These are phyloP conservation scores for Linnemannia schmuckeri DNA, from an alignment of 192 early-diverging fungal genomes.

Conservation along the genomic window DNA sequence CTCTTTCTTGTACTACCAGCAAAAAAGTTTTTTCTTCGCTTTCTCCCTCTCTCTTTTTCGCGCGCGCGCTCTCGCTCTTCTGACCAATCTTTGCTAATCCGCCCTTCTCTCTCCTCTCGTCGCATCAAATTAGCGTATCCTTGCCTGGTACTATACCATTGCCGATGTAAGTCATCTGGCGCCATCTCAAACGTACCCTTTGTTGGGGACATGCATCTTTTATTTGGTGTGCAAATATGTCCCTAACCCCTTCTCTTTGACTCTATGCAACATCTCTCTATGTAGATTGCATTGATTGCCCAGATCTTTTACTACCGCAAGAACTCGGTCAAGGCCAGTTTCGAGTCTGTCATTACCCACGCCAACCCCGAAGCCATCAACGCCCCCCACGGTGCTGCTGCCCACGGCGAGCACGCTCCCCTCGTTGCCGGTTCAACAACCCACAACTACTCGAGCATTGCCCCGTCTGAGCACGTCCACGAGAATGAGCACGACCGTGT, in stretches of 20 bases:
- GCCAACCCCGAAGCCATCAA: slow-evolving; percentile 24
- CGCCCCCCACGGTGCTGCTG: not conserved
- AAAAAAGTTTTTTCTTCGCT: not conserved
- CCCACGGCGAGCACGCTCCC: slow-evolving; percentile 23
- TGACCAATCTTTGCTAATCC: slow-evolving; percentile 21
- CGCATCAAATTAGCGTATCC: slow-evolving; percentile 57
- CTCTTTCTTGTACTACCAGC: not conserved
- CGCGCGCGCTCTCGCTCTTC: not conserved
- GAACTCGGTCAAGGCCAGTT: slow-evolving; percentile 33
- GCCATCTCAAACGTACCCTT: not conserved
- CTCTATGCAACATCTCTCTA: not conserved
- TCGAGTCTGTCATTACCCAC: slow-evolving; percentile 55
- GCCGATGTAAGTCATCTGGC: slow-evolving; percentile 66
- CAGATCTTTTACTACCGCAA: slow-evolving; percentile 77
- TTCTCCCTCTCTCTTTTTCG: too few species aligned
- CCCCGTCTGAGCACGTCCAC: slow-evolving; percentile 33
- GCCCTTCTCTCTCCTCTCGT: not conserved
- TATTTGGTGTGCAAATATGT: not conserved
- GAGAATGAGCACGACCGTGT: slow-evolving; percentile 51
- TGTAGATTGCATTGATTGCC: slow-evolving; percentile 63
- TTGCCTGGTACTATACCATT: slow-evolving; percentile 79
- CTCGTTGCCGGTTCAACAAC: not conserved
- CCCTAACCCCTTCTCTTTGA: not conserved
- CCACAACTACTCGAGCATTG: slow-evolving; percentile 38
- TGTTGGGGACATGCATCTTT: not conserved